These are phyloP conservation scores for Andrographis paniculata DNA, from an alignment of 305 asterid genomes.

Conservation along the genomic window DNA sequence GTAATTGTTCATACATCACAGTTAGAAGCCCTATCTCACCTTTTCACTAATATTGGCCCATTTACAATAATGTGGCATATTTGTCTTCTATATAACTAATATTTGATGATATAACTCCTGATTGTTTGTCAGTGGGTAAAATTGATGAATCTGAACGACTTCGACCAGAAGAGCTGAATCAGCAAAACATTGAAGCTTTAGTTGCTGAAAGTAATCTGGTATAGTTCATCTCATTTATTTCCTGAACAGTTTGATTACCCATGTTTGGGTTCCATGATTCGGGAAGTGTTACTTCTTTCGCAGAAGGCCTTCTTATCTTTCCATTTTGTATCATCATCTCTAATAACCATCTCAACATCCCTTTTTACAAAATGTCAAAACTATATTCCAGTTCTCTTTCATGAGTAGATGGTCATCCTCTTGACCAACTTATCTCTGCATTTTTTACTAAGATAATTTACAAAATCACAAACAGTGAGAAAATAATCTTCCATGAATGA, in stretches of 20 bases:
- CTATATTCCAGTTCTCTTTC: constrained; percentile 12
- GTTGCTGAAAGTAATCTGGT: constrained; percentile 99
- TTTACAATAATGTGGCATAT: no score
- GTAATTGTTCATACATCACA: no score
- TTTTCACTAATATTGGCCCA: no score
- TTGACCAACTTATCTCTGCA: constrained; percentile 5
- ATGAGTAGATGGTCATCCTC: constrained; percentile 12
- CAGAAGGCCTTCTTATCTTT: not conserved
- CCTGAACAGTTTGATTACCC: constrained; percentile 12
- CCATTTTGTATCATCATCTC: constrained; percentile 9
- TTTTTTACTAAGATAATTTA: constrained; percentile 1
- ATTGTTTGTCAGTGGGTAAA: constrained; percentile 36
- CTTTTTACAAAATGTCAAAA: constrained; percentile 8
- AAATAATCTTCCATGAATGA: no score
- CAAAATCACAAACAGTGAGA: constrained; percentile 3
- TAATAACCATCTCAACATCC: constrained; percentile 4
- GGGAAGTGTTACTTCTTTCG: not conserved
- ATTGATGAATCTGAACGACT: constrained; percentile 77
- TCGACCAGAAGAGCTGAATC: constrained; percentile 96
- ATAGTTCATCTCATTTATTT: constrained; percentile 24
- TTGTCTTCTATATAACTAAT: no score
- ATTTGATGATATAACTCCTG: not conserved
- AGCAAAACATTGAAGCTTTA: constrained; percentile 92
- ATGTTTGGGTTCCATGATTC: no score
- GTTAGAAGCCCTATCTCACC: no score